Percentiles rank a stretch among this genome's conserved stretches.
These are phyloP conservation scores for Cucurbita argyrosperma DNA, from an alignment of 306 rosid species.

Conservation along the genomic window DNA sequence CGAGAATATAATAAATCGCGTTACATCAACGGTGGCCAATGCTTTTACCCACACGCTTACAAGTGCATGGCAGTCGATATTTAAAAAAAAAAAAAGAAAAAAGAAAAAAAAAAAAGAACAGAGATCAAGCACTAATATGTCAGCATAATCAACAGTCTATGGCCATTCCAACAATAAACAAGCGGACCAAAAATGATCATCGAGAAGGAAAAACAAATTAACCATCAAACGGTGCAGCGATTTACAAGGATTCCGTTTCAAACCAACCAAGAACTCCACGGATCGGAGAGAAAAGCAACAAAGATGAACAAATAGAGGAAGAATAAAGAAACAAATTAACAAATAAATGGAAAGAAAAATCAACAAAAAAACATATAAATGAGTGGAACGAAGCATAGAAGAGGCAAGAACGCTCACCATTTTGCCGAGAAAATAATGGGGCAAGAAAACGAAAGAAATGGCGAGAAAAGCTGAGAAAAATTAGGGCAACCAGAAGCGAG, in stretches of 20 bases:
- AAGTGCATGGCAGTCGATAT: not conserved
- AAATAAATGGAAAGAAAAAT: too few species aligned
- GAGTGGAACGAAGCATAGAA: not conserved
- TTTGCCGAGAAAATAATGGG: conserved; percentile 12
- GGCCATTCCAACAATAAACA: not conserved
- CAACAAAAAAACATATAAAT: not conserved
- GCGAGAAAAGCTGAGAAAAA: conserved; percentile 15
- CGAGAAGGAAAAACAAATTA: not conserved
- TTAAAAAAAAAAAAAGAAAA: too few species aligned
- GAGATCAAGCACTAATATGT: not conserved
- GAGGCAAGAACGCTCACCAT: conserved; percentile 22
- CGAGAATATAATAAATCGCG: not conserved
- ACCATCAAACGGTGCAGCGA: not conserved
- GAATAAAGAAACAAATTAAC: not conserved
- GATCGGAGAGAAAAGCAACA: not conserved
- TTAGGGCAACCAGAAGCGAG: conserved; percentile 16
- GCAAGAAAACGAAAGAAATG: not conserved
- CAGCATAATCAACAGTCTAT: not conserved
- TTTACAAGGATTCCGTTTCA: not conserved
- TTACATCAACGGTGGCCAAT: not conserved
- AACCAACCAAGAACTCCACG: not conserved
- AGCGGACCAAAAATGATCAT: not conserved
- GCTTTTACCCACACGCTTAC: not conserved
- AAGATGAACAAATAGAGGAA: not conserved
- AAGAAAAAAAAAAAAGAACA: not conserved